Base-by-base conservation (phyloP, 495 filamentous ascomycete genomes). In the Penicillium arizonense region DNA sequence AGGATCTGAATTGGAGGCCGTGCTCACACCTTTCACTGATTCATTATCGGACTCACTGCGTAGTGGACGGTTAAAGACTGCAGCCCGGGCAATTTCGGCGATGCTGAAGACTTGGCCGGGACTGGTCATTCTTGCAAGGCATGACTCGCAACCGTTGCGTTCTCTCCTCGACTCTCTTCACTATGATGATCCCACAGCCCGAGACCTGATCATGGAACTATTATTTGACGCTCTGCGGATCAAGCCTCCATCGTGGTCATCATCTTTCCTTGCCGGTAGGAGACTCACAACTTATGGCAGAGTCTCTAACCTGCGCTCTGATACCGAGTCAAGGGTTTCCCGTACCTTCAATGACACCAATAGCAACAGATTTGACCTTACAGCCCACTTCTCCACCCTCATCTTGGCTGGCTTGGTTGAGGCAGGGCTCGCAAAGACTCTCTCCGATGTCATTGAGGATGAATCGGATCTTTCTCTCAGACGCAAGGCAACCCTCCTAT, bases 221-320 rank as follows among this genome's bases (percentile, higher is more conserved):
- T 72, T 98, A 37, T 96, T 93, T 67, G 90, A 92, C 51, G 82
- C 97, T 20, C 78, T 98, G 53, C 85, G 91, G 38, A 96, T 98
- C 64, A 97, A 96, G 62, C 85, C 91, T 18, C 94, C 94, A 5
- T 93, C 91, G 1, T 98, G 95, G 95, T 93, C 93, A 23, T 90
- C 90, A 1, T 95, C 91, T 16, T 98, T 96, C 63, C 80, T 98
- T 40, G 94, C 95, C 34, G 94, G 95, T 6, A 81, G 94, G 56
- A 78, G 95, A 47, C 81, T 97, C 32, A 98, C 94, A 13, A 97
- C 90, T 0, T 97, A 97, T 67, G 91, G 91, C 13, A 82, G 95
- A 59, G 91, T 97, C 30, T 82, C 90, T 8, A 96, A 92, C 58
- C 76, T 97, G n/a, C 89, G 87, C 52, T 73, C 84, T 2, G 83